Evolutionary conservation across 768 basidiomycete genomes (phyloP), one percentile per base, ranked within the genome.

Genomic region (Agaricus bisporus): DNA sequence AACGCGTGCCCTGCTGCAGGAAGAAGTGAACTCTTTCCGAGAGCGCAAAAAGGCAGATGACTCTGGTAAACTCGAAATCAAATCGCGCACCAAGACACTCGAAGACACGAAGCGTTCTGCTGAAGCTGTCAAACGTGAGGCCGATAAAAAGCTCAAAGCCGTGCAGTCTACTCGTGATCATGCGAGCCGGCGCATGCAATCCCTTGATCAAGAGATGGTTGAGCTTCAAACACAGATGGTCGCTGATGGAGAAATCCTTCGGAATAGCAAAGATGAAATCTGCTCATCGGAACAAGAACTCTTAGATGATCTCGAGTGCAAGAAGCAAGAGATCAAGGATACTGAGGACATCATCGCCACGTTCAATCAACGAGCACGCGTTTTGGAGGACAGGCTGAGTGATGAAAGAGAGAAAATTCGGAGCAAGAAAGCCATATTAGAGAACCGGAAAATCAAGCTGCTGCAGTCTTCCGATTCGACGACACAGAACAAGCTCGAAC

Each of bases 91-190:
- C 45, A 95, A 95, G 70, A 66, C 75, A 2, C 73, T 98, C 2
- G 95, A 99, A 60, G 95, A 99, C 65, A 73, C 82, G 50, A 89
- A 86, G 68, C 85, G 95, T 29, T 73, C 73, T 26, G 91, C 93
- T 10, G 97, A 99, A 68, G 74, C 80, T 48, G 68, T 75, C 48
- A 88, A 83, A 64, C 79, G 83, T 42, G 95, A 98, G 44, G 91
- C 87, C 4, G 95, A 98, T 69, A 93, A 90, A 73, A 85, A 85
- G 60, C 76, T 95, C 55, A 88, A 84, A 61, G 73, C 77, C n/a
- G 82, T 81, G 14, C 82, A 84, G 64, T 74, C 64, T 41, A 72
- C 78, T 56, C 80, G 86, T 32, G 85, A 89, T 61, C 83, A 75
- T 51, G 79, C 86, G 0, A 73, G 66, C 18, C 76, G 75, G 60